Evolutionary conservation across 495 filamentous ascomycete genomes (phyloP).

Genomic region (Copromyces sp.): DNA sequence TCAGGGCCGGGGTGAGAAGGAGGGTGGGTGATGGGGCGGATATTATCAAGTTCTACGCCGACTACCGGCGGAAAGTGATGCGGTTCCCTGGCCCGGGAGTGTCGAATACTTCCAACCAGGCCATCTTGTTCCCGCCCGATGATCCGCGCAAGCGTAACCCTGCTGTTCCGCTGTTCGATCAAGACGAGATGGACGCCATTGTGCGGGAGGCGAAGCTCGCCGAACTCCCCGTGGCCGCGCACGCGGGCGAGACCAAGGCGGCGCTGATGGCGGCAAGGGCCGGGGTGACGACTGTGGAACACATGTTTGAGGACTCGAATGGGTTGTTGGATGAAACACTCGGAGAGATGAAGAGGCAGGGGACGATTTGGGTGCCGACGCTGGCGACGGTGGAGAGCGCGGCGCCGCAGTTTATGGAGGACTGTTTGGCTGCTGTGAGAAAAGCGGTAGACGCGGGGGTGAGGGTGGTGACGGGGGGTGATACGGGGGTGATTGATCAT

Average conservation of each 20-base stretch:
- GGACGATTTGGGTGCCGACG: slow-evolving; percentile 40
- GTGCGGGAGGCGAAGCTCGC: slow-evolving; percentile 35
- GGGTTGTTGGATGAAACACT: slow-evolving; percentile 26
- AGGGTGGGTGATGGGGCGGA: slow-evolving; percentile 41
- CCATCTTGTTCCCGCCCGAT: slow-evolving; percentile 14
- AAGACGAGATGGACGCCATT: slow-evolving; percentile 43
- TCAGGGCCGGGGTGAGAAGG: slow-evolving; percentile 36
- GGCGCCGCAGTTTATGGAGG: slow-evolving; percentile 18
- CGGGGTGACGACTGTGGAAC: slow-evolving; percentile 43
- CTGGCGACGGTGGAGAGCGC: slow-evolving; percentile 30
- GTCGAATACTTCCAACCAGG: slow-evolving; percentile 10
- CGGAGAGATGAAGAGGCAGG: slow-evolving; percentile 27
- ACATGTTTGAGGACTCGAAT: slow-evolving; percentile 32
- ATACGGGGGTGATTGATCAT: slow-evolving; percentile 42
- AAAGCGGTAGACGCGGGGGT: slow-evolving; percentile 25
- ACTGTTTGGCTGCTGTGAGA: slow-evolving; percentile 18
- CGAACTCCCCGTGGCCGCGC: slow-evolving; percentile 35
- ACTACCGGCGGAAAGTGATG: slow-evolving; percentile 39
- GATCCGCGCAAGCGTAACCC: slow-evolving; percentile 25
- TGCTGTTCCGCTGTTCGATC: slow-evolving; percentile 29
- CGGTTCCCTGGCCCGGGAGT: slow-evolving; percentile 28
- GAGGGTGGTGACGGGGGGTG: slow-evolving; percentile 37
- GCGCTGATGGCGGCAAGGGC: slow-evolving; percentile 38
- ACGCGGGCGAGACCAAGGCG: slow-evolving; percentile 30
- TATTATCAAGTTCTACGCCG: slow-evolving; percentile 44